Evolutionary conservation across 179 eudicot species (phyloP), one percentile per base, ranked within the genome.

Genomic region (Beta macrorhiza): DNA sequence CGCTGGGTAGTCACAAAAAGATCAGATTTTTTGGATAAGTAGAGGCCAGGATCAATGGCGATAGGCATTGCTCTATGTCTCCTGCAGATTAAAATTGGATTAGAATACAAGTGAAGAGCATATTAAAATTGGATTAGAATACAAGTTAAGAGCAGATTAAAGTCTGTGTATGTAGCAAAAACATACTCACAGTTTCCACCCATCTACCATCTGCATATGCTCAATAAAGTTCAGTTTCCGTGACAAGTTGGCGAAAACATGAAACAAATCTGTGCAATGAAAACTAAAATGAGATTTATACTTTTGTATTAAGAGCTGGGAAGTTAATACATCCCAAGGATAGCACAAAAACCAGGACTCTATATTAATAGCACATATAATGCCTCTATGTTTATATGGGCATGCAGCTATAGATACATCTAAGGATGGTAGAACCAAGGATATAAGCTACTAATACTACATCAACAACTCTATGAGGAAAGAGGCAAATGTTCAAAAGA

Each of bases 141-240:
- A 32, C 19, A 72, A 44, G 7, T 17, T 12, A 69, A 67, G 47
- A 74, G n/a, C 19, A 64, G 11, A 37, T 22, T 22, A 67, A 79
- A 76, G 29, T 45, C 5, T 47, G 59, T 7, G n/a, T 22, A 61
- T 51, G 74, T 49, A 79, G 65, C 52, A 49, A 64, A 74, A 47
- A 44, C 22, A 68, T 72, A 89, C 98, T 87, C 89, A 95, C 99
- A 93, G 82, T 88, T 95, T 95, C 99, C 99, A 95, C 68, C 98
- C 99, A 63, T 82, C 80, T n/a, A 91, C 83, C 84, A 95, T 87
- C 84, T 87, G 91, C 80, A 88, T 82, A 78, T 93, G 90, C 83
- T 95, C 98, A 67, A 95, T 90, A 51, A 93, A 95, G 83, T 95
- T 95, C 88, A 95, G 82, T 83, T 89, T 88, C 82, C 93, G 85